These are phyloP conservation scores for Aeschynomene evenia DNA, from an alignment of 306 rosid genomes.

Conservation along the genomic window DNA sequence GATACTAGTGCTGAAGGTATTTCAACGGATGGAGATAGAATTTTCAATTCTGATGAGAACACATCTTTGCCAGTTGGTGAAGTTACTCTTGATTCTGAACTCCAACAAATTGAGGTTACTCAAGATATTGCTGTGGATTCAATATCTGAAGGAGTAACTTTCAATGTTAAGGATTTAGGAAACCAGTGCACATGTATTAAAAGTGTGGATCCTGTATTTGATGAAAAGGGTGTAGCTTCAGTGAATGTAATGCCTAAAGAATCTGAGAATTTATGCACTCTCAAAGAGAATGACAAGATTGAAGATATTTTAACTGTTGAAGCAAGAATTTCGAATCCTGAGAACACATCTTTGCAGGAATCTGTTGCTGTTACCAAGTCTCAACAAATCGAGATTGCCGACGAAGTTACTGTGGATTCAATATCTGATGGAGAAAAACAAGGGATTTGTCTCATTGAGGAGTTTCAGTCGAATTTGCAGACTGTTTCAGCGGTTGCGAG, in stretches of 20 bases:
- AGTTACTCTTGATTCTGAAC: conserved; percentile 21
- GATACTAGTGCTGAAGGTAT: conserved; percentile 20
- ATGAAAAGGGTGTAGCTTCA: too few relatives aligned
- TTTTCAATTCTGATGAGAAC: conserved; percentile 20
- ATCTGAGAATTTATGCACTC: too few relatives aligned
- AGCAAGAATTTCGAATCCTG: conserved; percentile 3
- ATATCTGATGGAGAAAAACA: conserved; percentile 26
- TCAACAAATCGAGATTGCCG: conserved; percentile 26
- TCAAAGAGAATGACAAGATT: conserved; percentile 13
- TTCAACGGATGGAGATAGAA: neutral
- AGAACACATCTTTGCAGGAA: conserved; percentile 2
- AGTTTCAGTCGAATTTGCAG: conserved; percentile 17
- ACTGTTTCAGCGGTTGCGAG: conserved; percentile 26
- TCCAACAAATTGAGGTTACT: conserved; percentile 23
- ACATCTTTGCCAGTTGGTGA: neutral
- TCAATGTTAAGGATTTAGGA: too few relatives aligned
- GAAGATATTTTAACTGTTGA: conserved; percentile 1
- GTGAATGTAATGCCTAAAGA: too few relatives aligned
- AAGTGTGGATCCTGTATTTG: too few relatives aligned
- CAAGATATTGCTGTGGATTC: conserved; percentile 27
- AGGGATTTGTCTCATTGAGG: conserved; percentile 21
- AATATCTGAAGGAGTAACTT: conserved; percentile 15
- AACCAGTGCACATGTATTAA: too few relatives aligned
- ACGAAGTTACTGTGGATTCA: conserved; percentile 24
- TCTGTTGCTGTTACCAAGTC: conserved; percentile 20